Conservation (phyloP, 176 grass and related monocot species). For the Poa annua region DNA sequence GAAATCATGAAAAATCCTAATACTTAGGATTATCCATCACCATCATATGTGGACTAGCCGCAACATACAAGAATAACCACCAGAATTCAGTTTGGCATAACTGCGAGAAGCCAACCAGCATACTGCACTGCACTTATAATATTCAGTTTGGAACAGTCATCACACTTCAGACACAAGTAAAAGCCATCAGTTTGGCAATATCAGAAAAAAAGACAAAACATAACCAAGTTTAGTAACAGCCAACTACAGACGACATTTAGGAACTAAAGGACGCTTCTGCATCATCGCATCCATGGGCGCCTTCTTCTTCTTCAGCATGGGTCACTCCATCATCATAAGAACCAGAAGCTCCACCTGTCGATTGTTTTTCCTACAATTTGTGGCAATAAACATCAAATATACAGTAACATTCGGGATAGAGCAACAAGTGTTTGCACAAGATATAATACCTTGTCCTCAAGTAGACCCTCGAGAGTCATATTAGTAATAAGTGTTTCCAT, state of each 20-base stretch:
- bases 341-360: background rate
- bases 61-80: background rate
- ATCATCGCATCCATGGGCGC: too few relatives aligned
- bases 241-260: background rate
- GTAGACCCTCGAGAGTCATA: background rate
- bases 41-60: too few relatives aligned
- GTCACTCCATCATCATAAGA: background rate
- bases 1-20: too few relatives aligned
- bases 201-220: too few relatives aligned
- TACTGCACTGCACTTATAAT: too few relatives aligned
- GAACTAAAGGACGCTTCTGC: background rate
- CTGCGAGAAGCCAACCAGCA: too few relatives aligned
- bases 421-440: background rate
- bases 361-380: background rate
- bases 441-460: background rate
- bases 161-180: too few relatives aligned
- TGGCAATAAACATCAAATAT: background rate
- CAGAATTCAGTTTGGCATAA: too few relatives aligned
- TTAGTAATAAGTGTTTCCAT: background rate
- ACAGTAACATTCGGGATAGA: background rate
- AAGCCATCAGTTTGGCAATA: too few relatives aligned
- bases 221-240: background rate
- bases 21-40: too few relatives aligned
- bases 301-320: background rate
- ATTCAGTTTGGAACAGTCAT: too few relatives aligned